These are phyloP conservation scores for Penicillium canescens DNA, from an alignment of 495 filamentous ascomycete species.

Conservation along the genomic window DNA sequence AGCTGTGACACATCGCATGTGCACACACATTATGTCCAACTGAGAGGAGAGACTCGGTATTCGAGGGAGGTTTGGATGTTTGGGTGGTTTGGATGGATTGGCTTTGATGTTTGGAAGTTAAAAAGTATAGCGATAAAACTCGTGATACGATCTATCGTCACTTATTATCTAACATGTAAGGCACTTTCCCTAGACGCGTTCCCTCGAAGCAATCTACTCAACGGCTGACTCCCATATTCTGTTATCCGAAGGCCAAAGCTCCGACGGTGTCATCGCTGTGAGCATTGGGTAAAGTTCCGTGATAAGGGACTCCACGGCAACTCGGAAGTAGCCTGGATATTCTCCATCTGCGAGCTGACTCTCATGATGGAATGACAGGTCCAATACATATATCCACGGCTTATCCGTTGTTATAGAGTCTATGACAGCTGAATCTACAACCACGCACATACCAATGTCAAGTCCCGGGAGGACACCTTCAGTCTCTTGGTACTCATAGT, in stretches of 20 bases:
- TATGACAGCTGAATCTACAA: not conserved
- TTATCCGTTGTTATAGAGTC: not conserved
- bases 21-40: too few species aligned
- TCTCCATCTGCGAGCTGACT: not conserved
- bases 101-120: too few species aligned
- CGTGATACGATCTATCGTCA: too few species aligned
- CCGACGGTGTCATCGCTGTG: not conserved
- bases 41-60: too few species aligned
- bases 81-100: too few species aligned
- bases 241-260: conserved; percentile 1
- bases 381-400: conserved; percentile 3
- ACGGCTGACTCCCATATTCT: conserved; percentile 3
- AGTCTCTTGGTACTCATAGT: not conserved
- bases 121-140: too few species aligned
- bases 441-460: not conserved
- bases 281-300: conserved; percentile 3
- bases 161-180: too few species aligned
- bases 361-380: conserved; percentile 1
- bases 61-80: too few species aligned
- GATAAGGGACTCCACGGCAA: not conserved
- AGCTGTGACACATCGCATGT: too few species aligned
- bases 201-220: not conserved
- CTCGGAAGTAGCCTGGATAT: conserved; percentile 6
- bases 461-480: not conserved
- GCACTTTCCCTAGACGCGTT: too few species aligned